phyloP scores from a whole-genome alignment of 345 rosid genomes.

The Moricandia moricandioides region DNA sequence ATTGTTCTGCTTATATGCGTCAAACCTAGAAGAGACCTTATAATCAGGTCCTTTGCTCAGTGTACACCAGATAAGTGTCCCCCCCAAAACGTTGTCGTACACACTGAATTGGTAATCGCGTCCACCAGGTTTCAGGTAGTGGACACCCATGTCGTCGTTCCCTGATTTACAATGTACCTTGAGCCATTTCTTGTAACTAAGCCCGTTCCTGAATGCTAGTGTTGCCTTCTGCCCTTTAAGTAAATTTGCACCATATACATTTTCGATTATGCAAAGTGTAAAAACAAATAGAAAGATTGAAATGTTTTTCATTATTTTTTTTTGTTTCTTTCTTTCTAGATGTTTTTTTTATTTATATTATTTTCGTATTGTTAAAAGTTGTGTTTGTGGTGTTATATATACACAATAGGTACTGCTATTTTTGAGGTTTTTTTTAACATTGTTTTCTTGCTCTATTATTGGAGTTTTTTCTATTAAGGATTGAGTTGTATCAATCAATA shows the following conservation, averaged over 20 bases:
- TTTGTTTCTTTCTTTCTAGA: background rate
- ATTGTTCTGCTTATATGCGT: conserved; percentile 4
- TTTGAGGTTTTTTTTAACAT: background rate
- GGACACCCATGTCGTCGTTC: background rate
- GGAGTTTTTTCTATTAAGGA: background rate
- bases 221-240: background rate
- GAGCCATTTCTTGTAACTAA: conserved; percentile 19
- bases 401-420: background rate
- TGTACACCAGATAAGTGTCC: conserved; percentile 16
- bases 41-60: conserved; percentile 21
- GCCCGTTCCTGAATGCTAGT: background rate
- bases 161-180: conserved; percentile 21
- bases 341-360: background rate
- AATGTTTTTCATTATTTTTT: conserved; percentile 3
- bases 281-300: conserved; percentile 21
- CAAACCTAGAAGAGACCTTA: background rate
- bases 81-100: background rate
- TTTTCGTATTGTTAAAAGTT: background rate
- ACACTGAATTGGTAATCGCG: background rate
- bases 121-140: background rate
- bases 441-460: background rate
- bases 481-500: background rate
- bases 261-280: conserved; percentile 10
- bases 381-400: background rate
- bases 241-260: background rate